These are phyloP conservation scores for Nigrospora sphaerica DNA, from an alignment of 2,329 filamentous ascomycete genomes.

Conservation along the genomic window DNA sequence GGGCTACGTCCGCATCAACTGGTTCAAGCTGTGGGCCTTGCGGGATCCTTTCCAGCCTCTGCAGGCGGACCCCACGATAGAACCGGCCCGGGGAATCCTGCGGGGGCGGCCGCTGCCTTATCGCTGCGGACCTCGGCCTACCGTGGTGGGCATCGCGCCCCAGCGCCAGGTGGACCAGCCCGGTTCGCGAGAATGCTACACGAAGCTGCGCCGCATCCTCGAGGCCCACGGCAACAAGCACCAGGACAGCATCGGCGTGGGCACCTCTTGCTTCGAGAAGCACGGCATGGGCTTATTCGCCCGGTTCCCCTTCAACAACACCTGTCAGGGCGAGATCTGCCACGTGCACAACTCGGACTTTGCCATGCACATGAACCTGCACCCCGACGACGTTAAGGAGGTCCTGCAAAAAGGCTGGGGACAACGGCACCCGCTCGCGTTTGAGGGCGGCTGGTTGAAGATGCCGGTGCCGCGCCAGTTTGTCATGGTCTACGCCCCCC, in stretches of 20 bases:
- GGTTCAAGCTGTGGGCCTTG: slow-evolving; percentile 64
- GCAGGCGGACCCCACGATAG: slow-evolving; percentile 38
- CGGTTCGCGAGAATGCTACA: slow-evolving; percentile 45
- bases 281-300: slow-evolving; percentile 73
- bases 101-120: slow-evolving; percentile 43
- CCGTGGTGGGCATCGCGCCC: slow-evolving; percentile 7
- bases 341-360: slow-evolving; percentile 74
- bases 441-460: slow-evolving; percentile 52
- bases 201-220: slow-evolving; percentile 46
- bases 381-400: slow-evolving; percentile 67
- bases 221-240: slow-evolving; percentile 38
- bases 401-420: slow-evolving; percentile 75
- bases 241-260: slow-evolving; percentile 47
- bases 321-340: slow-evolving; percentile 73
- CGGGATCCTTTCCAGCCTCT: slow-evolving; percentile 61
- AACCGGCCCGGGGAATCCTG: slow-evolving; percentile 54
- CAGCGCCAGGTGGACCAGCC: slow-evolving; percentile 42
- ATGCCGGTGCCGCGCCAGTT: slow-evolving; percentile 69
- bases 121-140: slow-evolving; percentile 48
- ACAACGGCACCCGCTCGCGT: slow-evolving; percentile 61
- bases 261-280: slow-evolving; percentile 74
- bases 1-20: slow-evolving; percentile 69
- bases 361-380: slow-evolving; percentile 72
- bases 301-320: slow-evolving; percentile 56
- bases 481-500: slow-evolving; percentile 75